Percentiles rank a stretch among this genome's conserved stretches.
Evolutionary conservation across 2,329 filamentous ascomycete species (phyloP).

Genomic region (Chrysosporium keratinophilum): DNA sequence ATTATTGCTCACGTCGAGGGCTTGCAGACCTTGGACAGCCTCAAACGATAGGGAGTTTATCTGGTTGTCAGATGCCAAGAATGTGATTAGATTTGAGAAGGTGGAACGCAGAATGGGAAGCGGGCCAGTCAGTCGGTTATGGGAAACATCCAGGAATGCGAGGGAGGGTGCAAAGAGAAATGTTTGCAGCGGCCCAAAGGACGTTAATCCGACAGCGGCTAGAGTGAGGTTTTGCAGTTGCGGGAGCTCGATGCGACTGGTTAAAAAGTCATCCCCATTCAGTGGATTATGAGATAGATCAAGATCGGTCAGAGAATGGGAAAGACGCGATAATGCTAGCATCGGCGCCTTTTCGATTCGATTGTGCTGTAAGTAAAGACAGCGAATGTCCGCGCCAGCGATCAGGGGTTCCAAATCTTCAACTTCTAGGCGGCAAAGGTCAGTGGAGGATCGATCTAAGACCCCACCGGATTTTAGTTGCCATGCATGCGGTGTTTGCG

Average conservation of each 20-base stretch:
- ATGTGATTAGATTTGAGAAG: constrained; percentile 60
- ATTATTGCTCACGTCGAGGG: constrained; percentile 74
- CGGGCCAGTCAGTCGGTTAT: constrained; percentile 62
- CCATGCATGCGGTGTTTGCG: constrained; percentile 25
- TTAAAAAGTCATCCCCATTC: constrained; percentile 54
- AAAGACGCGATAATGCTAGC: constrained; percentile 57
- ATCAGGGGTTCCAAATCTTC: constrained; percentile 38
- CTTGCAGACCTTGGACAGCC: constrained; percentile 60
- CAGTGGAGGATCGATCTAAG: constrained; percentile 59
- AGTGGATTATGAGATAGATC: constrained; percentile 68
- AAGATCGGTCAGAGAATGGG: constrained; percentile 58
- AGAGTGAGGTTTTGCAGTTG: constrained; percentile 68
- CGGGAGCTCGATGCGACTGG: constrained; percentile 57
- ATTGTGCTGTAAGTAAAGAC: constrained; percentile 67
- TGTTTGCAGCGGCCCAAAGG: constrained; percentile 54
- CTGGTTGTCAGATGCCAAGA: constrained; percentile 71
- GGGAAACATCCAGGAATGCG: constrained; percentile 66
- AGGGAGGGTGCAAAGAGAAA: constrained; percentile 64
- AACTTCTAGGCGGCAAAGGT: constrained; percentile 47
- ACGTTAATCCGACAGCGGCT: constrained; percentile 60
- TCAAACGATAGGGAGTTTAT: constrained; percentile 63
- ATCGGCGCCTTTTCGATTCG: constrained; percentile 59
- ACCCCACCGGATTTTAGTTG: constrained; percentile 36
- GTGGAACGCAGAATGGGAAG: constrained; percentile 56
- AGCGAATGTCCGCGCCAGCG: constrained; percentile 38